These are phyloP conservation scores for Hibiscus tridactylites DNA, from an alignment of 345 rosid species.

Conservation along the genomic window DNA sequence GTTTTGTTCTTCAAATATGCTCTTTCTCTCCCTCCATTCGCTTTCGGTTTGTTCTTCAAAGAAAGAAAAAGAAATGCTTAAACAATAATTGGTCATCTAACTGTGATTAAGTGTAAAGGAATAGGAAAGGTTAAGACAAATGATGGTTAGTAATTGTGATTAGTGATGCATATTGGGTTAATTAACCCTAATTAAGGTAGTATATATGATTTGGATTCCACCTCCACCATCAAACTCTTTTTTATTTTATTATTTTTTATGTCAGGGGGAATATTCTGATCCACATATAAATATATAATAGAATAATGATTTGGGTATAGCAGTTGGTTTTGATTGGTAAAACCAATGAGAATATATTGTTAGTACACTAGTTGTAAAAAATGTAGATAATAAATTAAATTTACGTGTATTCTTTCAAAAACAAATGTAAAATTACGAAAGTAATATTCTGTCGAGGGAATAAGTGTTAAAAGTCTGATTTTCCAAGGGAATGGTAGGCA, in stretches of 20 bases:
- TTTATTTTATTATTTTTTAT: not conserved
- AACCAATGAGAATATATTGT: not conserved
- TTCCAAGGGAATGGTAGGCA: too few relatives aligned
- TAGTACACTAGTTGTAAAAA: not conserved
- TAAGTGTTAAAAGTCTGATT: too few relatives aligned
- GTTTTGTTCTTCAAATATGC: constrained; percentile 2
- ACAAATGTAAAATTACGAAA: too few relatives aligned
- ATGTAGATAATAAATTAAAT: not conserved
- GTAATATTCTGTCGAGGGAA: too few relatives aligned
- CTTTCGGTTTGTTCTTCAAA: not conserved
- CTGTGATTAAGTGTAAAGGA: not conserved
- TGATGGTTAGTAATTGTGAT: not conserved
- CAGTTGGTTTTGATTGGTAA: not conserved
- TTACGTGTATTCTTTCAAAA: too few relatives aligned
- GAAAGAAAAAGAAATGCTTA: not conserved
- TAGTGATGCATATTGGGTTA: not conserved
- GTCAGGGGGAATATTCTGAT: constrained; percentile 12
- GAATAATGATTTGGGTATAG: not conserved
- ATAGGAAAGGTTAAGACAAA: not conserved
- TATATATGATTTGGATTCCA: constrained; percentile 32
- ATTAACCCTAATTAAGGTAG: constrained; percentile 12
- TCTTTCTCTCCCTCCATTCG: not conserved
- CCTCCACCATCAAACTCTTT: constrained; percentile 17
- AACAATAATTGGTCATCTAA: not conserved
- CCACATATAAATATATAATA: not conserved